Percentiles rank a stretch among this genome's conserved stretches.
phyloP scores from a whole-genome alignment of 2,329 filamentous ascomycete genomes.

The Diaporthe caulivora region DNA sequence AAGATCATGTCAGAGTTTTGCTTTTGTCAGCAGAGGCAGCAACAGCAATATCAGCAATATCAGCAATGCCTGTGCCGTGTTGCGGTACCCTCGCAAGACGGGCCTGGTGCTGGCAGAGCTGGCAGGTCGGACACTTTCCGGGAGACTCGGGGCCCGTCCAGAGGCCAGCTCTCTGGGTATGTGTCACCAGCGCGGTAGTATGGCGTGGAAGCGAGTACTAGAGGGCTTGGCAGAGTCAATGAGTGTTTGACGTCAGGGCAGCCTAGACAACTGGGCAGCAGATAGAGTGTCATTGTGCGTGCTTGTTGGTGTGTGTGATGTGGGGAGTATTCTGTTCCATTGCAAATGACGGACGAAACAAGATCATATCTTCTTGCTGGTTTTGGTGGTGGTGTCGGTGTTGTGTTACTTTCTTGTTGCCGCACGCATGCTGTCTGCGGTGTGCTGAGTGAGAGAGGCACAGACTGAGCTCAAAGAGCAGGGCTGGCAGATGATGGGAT shows the following conservation, averaged over 20 bases:
- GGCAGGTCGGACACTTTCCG: constrained; percentile 28
- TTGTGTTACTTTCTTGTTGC: too few relatives aligned
- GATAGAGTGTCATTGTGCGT: background rate
- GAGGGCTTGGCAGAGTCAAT: constrained; percentile 30
- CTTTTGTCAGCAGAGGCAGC: constrained; percentile 12
- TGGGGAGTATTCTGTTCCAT: too few relatives aligned
- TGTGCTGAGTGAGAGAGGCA: background rate
- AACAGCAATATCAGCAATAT: background rate
- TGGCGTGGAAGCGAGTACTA: constrained; percentile 22
- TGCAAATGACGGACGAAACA: constrained; percentile 20
- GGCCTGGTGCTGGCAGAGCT: background rate
- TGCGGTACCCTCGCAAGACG: background rate
- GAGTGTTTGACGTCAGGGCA: constrained; percentile 27
- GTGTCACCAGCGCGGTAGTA: constrained; percentile 27
- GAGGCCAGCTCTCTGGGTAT: background rate
- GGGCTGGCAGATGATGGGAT: background rate
- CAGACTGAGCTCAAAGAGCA: background rate
- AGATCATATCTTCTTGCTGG: background rate
- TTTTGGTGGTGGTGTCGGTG: background rate
- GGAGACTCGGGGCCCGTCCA: constrained; percentile 16
- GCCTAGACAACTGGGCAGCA: background rate
- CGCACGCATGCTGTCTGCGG: background rate
- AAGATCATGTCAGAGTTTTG: background rate
- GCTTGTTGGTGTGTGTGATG: background rate
- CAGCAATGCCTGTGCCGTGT: background rate